Conservation (phyloP, 73 alveolate species). For the Paramecium caudatum region DNA sequence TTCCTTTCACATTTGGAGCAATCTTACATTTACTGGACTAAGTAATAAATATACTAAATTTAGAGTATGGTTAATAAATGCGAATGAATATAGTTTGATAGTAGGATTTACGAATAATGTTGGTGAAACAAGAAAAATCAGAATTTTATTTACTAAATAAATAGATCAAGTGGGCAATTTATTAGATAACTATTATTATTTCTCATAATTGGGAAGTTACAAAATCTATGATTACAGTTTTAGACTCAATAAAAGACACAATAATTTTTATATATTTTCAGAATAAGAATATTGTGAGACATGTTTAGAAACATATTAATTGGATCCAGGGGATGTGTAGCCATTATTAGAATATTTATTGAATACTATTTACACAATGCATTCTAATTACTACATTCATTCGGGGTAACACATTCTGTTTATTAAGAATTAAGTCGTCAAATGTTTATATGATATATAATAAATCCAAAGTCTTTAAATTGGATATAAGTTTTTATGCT, state of each 20-base stretch:
- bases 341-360: slow-evolving; percentile 24
- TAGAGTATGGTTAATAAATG: slow-evolving; percentile 57
- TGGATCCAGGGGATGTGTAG: not conserved
- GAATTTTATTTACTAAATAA: slow-evolving; percentile 32
- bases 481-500: slow-evolving; percentile 45
- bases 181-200: slow-evolving; percentile 32
- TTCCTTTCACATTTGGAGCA: slow-evolving; percentile 57
- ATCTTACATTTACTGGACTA: slow-evolving; percentile 55
- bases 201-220: not conserved
- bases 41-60: not conserved
- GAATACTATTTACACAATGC: not conserved
- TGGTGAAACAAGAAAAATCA: slow-evolving; percentile 40
- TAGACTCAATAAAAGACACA: slow-evolving; percentile 10
- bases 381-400: slow-evolving; percentile 39
- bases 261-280: slow-evolving; percentile 28
- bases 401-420: slow-evolving; percentile 51
- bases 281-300: slow-evolving; percentile 64
- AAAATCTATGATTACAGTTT: slow-evolving; percentile 44
- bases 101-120: slow-evolving; percentile 37
- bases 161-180: slow-evolving; percentile 8
- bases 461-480: slow-evolving; percentile 2
- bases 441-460: slow-evolving; percentile 17
- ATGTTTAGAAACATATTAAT: not conserved
- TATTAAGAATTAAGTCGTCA: slow-evolving; percentile 43
- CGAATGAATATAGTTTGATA: slow-evolving; percentile 45